phyloP scores from a whole-genome alignment of 2,329 filamentous ascomycete genomes.

The Anisogramma anomala region DNA sequence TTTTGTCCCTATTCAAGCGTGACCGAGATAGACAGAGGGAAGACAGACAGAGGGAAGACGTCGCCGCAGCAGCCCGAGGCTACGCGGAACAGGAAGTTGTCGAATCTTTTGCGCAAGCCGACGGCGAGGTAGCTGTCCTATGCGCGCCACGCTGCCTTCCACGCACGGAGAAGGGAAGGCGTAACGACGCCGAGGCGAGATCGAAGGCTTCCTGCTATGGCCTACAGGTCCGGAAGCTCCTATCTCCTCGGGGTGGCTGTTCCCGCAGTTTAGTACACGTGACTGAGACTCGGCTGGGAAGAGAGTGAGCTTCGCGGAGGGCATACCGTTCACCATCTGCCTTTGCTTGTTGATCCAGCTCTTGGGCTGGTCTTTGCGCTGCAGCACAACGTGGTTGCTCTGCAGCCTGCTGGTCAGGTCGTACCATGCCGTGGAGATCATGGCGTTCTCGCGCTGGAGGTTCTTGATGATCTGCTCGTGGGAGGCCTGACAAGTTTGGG shows the following conservation, averaged over 20 bases:
- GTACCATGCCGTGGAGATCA: constrained; percentile 80
- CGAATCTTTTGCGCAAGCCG: background rate
- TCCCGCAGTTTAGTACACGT: background rate
- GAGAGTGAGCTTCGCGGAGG: background rate
- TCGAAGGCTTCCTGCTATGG: constrained; percentile 7
- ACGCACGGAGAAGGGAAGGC: background rate
- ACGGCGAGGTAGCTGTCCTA: background rate
- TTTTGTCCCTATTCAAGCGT: constrained; percentile 1
- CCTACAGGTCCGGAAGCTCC: constrained; percentile 24
- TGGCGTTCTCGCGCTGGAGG: constrained; percentile 63
- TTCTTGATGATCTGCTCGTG: constrained; percentile 50
- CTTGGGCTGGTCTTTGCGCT: constrained; percentile 62
- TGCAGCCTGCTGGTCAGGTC: constrained; percentile 68
- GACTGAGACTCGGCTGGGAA: no score
- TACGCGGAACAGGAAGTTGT: background rate
- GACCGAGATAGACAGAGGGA: constrained; percentile 1
- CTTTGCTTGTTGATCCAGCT: constrained; percentile 82
- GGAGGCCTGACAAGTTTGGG: constrained; percentile 29
- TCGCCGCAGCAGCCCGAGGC: constrained; percentile 1
- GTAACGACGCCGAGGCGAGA: background rate
- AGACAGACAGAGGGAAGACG: constrained; percentile 1
- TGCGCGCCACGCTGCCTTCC: background rate
- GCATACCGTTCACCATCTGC: constrained; percentile 50
- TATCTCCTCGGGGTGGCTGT: constrained; percentile 36
- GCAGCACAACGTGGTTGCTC: constrained; percentile 70